Conservation (phyloP, 2,329 filamentous ascomycete genomes). For the Ophiocordyceps camponoti-saundersi region DNA sequence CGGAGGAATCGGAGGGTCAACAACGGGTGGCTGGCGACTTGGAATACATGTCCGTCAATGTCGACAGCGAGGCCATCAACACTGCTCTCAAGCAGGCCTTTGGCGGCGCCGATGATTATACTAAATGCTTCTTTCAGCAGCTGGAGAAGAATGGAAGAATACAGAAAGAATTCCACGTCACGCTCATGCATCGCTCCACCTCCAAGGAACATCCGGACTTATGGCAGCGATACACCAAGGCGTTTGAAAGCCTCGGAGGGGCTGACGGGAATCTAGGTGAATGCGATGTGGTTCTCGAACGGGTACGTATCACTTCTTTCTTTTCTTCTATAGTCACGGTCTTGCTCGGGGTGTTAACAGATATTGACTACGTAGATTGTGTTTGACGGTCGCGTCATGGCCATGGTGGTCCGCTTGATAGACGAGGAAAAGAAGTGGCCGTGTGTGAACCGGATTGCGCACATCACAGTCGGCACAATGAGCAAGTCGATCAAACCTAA, state of each 20-base stretch:
- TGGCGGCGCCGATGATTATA: constrained; percentile 27
- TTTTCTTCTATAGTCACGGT: neutral
- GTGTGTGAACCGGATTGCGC: constrained; percentile 62
- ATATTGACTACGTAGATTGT: constrained; percentile 34
- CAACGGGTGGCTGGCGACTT: neutral
- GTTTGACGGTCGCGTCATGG: constrained; percentile 79
- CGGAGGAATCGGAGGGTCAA: neutral
- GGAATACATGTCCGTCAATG: constrained; percentile 38
- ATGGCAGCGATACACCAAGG: constrained; percentile 56
- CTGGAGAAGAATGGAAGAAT: constrained; percentile 59
- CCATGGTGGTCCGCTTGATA: constrained; percentile 63
- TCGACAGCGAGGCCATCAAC: constrained; percentile 24
- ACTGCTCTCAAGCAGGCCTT: constrained; percentile 56
- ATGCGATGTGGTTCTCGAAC: constrained; percentile 46
- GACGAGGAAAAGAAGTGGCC: constrained; percentile 41
- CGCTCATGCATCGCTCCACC: constrained; percentile 66
- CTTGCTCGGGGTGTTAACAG: neutral
- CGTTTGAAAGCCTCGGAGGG: constrained; percentile 28
- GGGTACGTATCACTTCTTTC: constrained; percentile 20
- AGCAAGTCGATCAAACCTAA: constrained; percentile 65
- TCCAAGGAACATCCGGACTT: constrained; percentile 44
- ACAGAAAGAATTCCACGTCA: constrained; percentile 83
- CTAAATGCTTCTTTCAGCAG: constrained; percentile 48
- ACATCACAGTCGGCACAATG: constrained; percentile 80
- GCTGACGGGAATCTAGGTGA: constrained; percentile 32